Conservation (phyloP, 2,329 filamentous ascomycete species). For the Clarireedia homoeocarpa region DNA sequence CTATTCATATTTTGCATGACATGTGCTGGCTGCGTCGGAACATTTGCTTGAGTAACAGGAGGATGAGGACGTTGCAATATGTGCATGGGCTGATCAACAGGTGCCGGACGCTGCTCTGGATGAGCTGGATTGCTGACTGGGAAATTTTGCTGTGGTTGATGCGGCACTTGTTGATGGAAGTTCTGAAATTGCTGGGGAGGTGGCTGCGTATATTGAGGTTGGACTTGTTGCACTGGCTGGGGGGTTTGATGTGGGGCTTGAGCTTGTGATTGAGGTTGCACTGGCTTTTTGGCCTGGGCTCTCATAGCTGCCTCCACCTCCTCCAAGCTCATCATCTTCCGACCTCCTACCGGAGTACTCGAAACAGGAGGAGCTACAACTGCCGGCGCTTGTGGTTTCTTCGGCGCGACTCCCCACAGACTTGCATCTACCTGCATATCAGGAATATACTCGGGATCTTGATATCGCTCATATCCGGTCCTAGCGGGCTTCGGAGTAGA, state of each 20-base stretch:
- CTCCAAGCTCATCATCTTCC: conserved; percentile 90
- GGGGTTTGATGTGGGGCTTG: conserved; percentile 14
- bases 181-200: conserved; percentile 22
- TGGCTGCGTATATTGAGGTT: conserved; percentile 15
- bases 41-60: conserved; percentile 25
- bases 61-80: conserved; percentile 25
- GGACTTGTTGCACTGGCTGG: conserved; percentile 10
- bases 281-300: conserved; percentile 51
- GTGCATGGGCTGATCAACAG: conserved; percentile 20
- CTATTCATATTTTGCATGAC: conserved; percentile 75
- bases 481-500: conserved; percentile 53
- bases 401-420: conserved; percentile 77
- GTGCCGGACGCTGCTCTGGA: conserved; percentile 16
- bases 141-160: conserved; percentile 25
- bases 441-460: conserved; percentile 73
- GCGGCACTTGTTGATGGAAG: conserved; percentile 16
- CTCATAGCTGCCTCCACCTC: conserved; percentile 95
- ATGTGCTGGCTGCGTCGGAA: conserved; percentile 55
- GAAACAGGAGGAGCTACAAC: conserved; percentile 20
- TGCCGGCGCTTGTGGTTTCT: conserved; percentile 35
- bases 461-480: conserved; percentile 88
- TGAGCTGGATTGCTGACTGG: conserved; percentile 22
- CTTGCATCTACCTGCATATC: conserved; percentile 89
- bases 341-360: conserved; percentile 33
- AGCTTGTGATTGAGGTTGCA: conserved; percentile 25